phyloP scores from a whole-genome alignment of 257 asterid species.

The Solanum raphanifolium region DNA sequence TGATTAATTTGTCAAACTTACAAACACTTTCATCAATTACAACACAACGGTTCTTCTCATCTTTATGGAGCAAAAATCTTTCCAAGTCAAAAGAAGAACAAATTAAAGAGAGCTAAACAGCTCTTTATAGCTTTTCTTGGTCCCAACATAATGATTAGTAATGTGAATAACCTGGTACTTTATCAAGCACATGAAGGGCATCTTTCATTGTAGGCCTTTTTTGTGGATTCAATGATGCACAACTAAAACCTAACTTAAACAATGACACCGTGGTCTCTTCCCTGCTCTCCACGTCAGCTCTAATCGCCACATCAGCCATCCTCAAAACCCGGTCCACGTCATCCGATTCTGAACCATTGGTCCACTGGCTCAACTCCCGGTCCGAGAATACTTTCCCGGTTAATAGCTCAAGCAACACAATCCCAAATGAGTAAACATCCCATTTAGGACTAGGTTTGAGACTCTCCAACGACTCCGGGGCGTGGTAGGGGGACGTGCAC shows the following conservation, averaged over 20 bases:
- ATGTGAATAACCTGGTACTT: constrained; percentile 21
- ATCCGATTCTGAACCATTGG: constrained; percentile 22
- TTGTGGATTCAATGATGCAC: constrained; percentile 76
- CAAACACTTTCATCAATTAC: constrained; percentile 17
- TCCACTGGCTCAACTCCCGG: constrained; percentile 63
- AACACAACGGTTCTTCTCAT: constrained; percentile 28
- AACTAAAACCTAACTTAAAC: constrained; percentile 71
- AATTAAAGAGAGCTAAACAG: constrained; percentile 7
- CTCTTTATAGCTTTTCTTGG: constrained; percentile 12
- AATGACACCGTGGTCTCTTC: constrained; percentile 60
- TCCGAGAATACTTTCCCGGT: constrained; percentile 78
- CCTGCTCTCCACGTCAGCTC: constrained; percentile 47
- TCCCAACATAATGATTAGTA: constrained; percentile 14
- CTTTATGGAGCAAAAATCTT: constrained; percentile 14
- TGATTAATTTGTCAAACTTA: constrained; percentile 16
- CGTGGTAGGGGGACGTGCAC: constrained; percentile 77
- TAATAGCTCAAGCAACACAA: constrained; percentile 61
- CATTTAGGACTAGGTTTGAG: constrained; percentile 68
- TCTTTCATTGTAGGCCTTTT: constrained; percentile 90
- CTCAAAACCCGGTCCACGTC: constrained; percentile 38
- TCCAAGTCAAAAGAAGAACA: constrained; percentile 40
- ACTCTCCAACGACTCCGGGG: constrained; percentile 79
- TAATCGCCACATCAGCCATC: constrained; percentile 62
- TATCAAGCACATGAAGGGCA: constrained; percentile 60
- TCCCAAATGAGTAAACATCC: constrained; percentile 92